These are phyloP conservation scores for Daldinia grandis DNA, from an alignment of 495 filamentous ascomycete species.

Conservation along the genomic window DNA sequence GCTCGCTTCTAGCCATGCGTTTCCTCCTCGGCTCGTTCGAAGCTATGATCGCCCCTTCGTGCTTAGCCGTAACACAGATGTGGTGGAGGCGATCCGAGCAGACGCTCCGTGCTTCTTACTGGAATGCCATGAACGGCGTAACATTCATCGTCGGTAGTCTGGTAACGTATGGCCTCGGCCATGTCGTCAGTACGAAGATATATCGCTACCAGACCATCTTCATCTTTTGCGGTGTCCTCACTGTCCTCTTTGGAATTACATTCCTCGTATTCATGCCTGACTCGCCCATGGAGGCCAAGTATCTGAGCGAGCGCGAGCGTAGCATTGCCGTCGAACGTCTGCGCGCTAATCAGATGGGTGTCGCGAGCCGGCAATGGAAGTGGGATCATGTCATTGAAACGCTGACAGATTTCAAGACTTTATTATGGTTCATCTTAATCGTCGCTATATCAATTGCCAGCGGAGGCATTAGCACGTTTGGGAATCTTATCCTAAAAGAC, in stretches of 20 bases:
- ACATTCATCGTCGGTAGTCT: conserved; percentile 59
- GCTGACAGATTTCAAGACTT: conserved; percentile 69
- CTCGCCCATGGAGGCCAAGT: conserved; percentile 67
- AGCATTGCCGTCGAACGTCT: conserved; percentile 66
- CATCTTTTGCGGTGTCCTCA: conserved; percentile 60
- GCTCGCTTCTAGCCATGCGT: conserved; percentile 54
- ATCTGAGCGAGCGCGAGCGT: conserved; percentile 66
- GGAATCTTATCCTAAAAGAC: conserved; percentile 68
- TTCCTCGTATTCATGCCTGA: conserved; percentile 64
- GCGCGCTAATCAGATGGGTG: conserved; percentile 57
- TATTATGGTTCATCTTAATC: conserved; percentile 71
- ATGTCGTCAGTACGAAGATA: conserved; percentile 61
- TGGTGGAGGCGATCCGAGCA: conserved; percentile 63
- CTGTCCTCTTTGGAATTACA: conserved; percentile 51
- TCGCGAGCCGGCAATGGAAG: conserved; percentile 53
- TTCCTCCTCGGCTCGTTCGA: conserved; percentile 55
- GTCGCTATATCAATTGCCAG: conserved; percentile 52
- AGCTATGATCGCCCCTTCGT: conserved; percentile 57
- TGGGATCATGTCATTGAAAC: conserved; percentile 66
- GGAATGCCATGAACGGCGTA: conserved; percentile 63
- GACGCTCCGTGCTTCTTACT: conserved; percentile 59
- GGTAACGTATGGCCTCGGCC: conserved; percentile 67
- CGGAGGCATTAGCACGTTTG: conserved; percentile 70
- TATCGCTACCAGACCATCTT: conserved; percentile 69
- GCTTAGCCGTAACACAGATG: conserved; percentile 64